Percentiles rank a stretch among this genome's conserved stretches.
These are phyloP conservation scores for Candida sanyaensis DNA, from an alignment of 1,139 yeast genomes.

Conservation along the genomic window DNA sequence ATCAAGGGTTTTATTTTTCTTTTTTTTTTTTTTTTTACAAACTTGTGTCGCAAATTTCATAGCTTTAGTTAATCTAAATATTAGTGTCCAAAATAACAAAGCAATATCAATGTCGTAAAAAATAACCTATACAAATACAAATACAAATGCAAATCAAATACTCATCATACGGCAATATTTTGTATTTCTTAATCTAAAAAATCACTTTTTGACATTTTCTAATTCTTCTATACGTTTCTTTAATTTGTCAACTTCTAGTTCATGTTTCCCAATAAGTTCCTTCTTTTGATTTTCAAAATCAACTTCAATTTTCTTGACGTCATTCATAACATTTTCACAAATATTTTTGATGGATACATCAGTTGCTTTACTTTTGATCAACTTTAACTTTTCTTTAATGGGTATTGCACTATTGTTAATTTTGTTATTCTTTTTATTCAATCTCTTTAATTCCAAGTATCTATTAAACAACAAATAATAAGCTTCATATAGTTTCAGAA, in stretches of 20 bases:
- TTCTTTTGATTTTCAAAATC: constrained; percentile 1
- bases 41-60: too few relatives aligned
- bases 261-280: background rate
- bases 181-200: background rate
- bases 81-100: too few relatives aligned
- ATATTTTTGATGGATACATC: constrained; percentile 23
- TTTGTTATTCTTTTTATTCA: background rate
- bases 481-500: constrained; percentile 33
- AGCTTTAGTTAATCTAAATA: too few relatives aligned
- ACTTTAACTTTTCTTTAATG: constrained; percentile 23
- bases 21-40: too few relatives aligned
- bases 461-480: constrained; percentile 44
- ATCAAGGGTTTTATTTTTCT: too few relatives aligned
- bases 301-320: constrained; percentile 10
- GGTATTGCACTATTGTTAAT: constrained; percentile 6
- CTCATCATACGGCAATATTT: background rate
- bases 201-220: background rate
- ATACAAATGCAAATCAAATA: background rate
- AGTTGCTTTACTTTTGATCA: constrained; percentile 24
- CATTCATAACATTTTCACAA: constrained; percentile 26
- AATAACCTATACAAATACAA: too few relatives aligned
- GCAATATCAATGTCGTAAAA: too few relatives aligned
- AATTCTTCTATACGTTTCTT: background rate
- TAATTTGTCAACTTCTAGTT: background rate
- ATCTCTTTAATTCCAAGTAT: constrained; percentile 37